Conservation (phyloP, 2,329 filamentous ascomycete species). For the Paraphoma chrysanthemicola region DNA sequence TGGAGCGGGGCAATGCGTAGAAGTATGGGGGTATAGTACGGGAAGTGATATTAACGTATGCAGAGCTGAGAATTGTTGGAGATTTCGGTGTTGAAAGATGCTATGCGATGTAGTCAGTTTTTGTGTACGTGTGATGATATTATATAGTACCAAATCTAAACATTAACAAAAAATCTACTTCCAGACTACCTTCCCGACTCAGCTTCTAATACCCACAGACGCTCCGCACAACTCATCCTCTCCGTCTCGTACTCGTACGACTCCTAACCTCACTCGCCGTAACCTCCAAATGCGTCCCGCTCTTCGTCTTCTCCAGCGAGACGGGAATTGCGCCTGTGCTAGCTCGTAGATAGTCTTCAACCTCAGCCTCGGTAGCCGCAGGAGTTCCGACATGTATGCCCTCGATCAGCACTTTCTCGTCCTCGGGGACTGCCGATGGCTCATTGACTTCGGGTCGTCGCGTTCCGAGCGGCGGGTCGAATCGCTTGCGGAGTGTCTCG, state of each 20-base stretch:
- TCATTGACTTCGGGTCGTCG: slow-evolving; percentile 27
- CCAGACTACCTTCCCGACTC: too few relatives aligned
- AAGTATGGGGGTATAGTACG: too few relatives aligned
- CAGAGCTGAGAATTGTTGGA: neutral
- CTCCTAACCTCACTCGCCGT: slow-evolving; percentile 35
- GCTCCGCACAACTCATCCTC: slow-evolving; percentile 4
- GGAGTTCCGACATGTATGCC: slow-evolving; percentile 42
- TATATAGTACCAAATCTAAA: too few relatives aligned
- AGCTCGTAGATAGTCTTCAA: slow-evolving; percentile 27
- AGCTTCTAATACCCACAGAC: too few relatives aligned
- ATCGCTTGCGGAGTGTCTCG: slow-evolving; percentile 76
- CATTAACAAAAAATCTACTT: too few relatives aligned
- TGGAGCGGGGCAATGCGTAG: neutral
- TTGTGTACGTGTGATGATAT: neutral
- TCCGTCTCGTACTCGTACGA: slow-evolving; percentile 22
- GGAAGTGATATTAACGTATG: neutral
- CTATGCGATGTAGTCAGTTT: neutral
- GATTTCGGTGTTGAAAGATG: too few relatives aligned
- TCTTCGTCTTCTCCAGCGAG: slow-evolving; percentile 27
- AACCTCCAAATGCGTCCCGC: slow-evolving; percentile 34
- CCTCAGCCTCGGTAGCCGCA: slow-evolving; percentile 24
- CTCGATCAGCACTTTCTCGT: slow-evolving; percentile 42
- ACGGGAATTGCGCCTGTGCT: slow-evolving; percentile 12
- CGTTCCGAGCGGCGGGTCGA: slow-evolving; percentile 65
- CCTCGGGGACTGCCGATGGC: slow-evolving; percentile 20